Base-by-base conservation (phyloP, 805 yeast genomes). In the Clavispora asparagi region DNA sequence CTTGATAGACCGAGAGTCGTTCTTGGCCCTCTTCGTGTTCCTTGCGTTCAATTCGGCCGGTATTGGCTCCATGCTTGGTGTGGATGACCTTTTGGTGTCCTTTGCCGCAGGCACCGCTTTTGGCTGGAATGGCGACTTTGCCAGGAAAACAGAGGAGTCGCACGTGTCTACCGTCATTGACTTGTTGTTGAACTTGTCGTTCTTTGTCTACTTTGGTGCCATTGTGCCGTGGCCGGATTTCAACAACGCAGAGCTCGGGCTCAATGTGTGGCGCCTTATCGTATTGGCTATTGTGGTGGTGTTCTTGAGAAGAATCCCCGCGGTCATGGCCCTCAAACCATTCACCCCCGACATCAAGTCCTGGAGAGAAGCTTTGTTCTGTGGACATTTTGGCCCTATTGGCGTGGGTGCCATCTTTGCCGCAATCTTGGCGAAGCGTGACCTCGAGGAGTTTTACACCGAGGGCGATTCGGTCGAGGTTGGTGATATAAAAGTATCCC, bases 351-450 rank as follows among this genome's bases (percentile, higher is more conserved):
- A 90, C 61, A 79, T 90, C 35, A 83, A 88, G 57, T 78, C 88
- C 10, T 90, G 97, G 96, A 80, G 96, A 63, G 97, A 90, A 63
- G 97, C 97, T 0, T 62, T 90, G 3, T 91, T 91, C 64, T 88
- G 95, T 63, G 97, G 97, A 17, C 96, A 90, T 67, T 90, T 91
- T 64, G 97, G 97, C 14, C 97, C 97, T 1, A 87, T 91, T 59
- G 97, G 97, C 41, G 97, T 90, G 19, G 96, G 97, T 47, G 96
- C 96, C 1, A 74, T 90, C 7, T 89, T 87, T 64, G 92, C 94
- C 37, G 83, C 87, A 6, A 82, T 90, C 42, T 70, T 89, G 51
- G 88, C 95, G 0, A 78, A 92, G 50, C 78, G 81, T 9, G 85
- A 83, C 50, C 67, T 86, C 44, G 95, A 87, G 59, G 70, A 65